These are phyloP conservation scores for Scheffersomyces quercinus DNA, from an alignment of 1,139 yeast species.

Conservation along the genomic window DNA sequence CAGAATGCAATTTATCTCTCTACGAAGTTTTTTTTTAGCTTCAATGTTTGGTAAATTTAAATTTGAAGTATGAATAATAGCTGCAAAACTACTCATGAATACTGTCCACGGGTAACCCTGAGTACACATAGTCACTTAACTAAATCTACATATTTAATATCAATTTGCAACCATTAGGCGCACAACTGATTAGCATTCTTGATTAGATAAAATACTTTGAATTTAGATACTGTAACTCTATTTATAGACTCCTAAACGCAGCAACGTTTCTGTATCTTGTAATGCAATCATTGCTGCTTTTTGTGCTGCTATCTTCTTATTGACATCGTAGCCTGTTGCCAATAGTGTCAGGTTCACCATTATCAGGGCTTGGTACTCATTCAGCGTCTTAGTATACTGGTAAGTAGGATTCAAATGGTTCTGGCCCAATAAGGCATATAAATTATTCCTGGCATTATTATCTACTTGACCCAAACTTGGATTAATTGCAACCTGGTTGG, in stretches of 20 bases:
- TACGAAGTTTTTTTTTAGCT: no score
- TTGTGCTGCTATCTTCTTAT: conserved; percentile 31
- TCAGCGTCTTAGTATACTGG: conserved; percentile 16
- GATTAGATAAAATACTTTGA: no score
- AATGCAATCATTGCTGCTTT: conserved; percentile 35
- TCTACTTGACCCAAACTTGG: conserved; percentile 14
- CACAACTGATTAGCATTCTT: no score
- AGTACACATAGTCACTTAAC: no score
- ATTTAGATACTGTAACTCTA: no score
- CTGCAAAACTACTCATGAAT: no score
- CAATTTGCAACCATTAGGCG: no score
- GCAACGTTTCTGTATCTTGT: conserved; percentile 18
- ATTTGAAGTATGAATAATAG: no score
- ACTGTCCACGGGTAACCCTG: no score
- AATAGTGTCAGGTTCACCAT: conserved; percentile 20
- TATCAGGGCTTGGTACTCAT: conserved; percentile 24
- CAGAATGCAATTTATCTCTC: no score
- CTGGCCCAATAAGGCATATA: conserved; percentile 27
- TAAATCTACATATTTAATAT: no score
- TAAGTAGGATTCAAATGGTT: conserved; percentile 23
- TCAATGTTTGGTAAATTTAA: no score
- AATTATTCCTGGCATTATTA: conserved; percentile 24
- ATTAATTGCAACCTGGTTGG: background rate
- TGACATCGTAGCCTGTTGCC: conserved; percentile 33
- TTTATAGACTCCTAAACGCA: conserved; percentile 13